phyloP scores from a whole-genome alignment of 352 stramenopile species.

The Pythium periplocum region DNA sequence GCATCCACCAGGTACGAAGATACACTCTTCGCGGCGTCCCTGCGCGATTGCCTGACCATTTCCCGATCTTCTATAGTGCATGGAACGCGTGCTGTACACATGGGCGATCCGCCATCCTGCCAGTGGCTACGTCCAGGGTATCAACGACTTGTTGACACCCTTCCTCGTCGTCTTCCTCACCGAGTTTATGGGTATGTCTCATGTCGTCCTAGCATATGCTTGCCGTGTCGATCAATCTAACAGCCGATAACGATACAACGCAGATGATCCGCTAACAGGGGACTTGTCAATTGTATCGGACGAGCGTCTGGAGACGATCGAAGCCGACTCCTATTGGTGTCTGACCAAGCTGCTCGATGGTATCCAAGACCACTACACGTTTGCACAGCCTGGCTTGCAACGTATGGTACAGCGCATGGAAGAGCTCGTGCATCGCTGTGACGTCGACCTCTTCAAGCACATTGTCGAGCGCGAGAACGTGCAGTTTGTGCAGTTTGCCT shows the following conservation, averaged over 20 bases:
- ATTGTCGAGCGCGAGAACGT: slow-evolving; percentile 91
- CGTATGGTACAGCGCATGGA: slow-evolving; percentile 97
- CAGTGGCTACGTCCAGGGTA: slow-evolving; percentile 98
- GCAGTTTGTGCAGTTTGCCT: slow-evolving; percentile 99
- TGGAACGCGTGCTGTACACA: slow-evolving; percentile 98
- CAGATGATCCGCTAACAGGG: slow-evolving; percentile 70
- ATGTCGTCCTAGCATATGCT: neutral
- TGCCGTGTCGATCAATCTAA: too few species aligned
- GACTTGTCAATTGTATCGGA: slow-evolving; percentile 67
- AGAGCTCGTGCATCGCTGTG: slow-evolving; percentile 96
- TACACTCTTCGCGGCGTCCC: neutral
- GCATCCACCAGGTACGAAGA: slow-evolving; percentile 70
- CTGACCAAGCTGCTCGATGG: slow-evolving; percentile 97
- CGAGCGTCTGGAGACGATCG: slow-evolving; percentile 78
- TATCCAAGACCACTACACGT: slow-evolving; percentile 99
- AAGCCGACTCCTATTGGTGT: slow-evolving; percentile 99
- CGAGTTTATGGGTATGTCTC: slow-evolving; percentile 51
- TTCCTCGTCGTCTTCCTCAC: slow-evolving; percentile 97
- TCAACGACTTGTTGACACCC: slow-evolving; percentile 98
- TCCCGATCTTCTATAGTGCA: slow-evolving; percentile 40
- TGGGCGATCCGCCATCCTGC: slow-evolving; percentile 98
- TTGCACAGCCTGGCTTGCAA: slow-evolving; percentile 97
- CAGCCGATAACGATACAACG: too few species aligned
- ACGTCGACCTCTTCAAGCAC: slow-evolving; percentile 93
- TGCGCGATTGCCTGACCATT: neutral